Evolutionary conservation across 352 stramenopile species (phyloP).

Genomic region (Phytophthora ramorum): DNA sequence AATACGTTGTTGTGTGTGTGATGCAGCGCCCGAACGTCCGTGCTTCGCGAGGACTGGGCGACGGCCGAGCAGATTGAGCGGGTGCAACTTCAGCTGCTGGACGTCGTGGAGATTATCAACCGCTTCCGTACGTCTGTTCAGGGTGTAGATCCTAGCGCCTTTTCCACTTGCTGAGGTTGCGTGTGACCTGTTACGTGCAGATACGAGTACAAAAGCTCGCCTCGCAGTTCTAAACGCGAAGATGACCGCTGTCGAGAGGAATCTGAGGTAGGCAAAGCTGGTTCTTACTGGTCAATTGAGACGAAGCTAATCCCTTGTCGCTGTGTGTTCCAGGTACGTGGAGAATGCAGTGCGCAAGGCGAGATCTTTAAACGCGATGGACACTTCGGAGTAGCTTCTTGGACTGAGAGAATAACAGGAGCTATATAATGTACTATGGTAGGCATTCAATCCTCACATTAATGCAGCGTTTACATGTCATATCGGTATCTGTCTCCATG

Average conservation of each 20-base stretch:
- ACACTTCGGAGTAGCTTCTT: neutral
- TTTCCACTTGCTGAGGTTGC: neutral
- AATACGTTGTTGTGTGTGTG: neutral
- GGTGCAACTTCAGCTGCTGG: conserved; percentile 59
- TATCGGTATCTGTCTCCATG: neutral
- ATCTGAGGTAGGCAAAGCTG: conserved; percentile 40
- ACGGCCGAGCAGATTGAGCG: conserved; percentile 49
- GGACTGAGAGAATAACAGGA: neutral
- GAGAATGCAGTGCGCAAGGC: conserved; percentile 43
- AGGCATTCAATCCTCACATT: too few relatives aligned
- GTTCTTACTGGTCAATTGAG: neutral
- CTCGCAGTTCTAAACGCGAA: conserved; percentile 54
- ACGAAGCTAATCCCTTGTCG: neutral
- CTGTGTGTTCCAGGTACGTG: conserved; percentile 38
- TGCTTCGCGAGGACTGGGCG: conserved; percentile 69
- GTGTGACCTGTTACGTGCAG: conserved; percentile 22
- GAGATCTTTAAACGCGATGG: neutral
- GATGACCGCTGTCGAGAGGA: conserved; percentile 51
- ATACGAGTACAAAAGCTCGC: conserved; percentile 48
- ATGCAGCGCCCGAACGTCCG: conserved; percentile 28
- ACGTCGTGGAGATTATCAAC: conserved; percentile 72
- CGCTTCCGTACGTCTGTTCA: conserved; percentile 51
- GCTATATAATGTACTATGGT: neutral
- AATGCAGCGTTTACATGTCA: neutral
- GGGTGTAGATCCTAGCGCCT: neutral